These are phyloP conservation scores for Rauvolfia tetraphylla DNA, from an alignment of 257 asterid genomes.

Conservation along the genomic window DNA sequence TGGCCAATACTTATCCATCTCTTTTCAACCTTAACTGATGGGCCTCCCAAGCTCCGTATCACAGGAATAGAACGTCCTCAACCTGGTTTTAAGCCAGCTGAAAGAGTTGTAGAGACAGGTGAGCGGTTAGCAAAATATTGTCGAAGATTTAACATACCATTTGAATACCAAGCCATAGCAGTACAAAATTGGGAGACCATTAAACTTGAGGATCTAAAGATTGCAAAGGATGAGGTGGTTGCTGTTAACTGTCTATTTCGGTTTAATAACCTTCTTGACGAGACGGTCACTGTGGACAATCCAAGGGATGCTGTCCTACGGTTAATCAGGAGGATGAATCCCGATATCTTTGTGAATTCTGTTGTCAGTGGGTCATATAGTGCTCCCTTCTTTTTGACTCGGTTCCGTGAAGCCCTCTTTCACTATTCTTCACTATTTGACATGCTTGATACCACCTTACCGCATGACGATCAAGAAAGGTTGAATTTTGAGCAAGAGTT, in stretches of 20 bases:
- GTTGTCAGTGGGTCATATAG: slow-evolving; percentile 58
- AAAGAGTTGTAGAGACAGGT: slow-evolving; percentile 74
- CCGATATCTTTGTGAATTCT: slow-evolving; percentile 56
- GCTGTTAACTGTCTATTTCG: slow-evolving; percentile 75
- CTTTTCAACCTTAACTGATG: slow-evolving; percentile 53
- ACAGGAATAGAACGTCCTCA: slow-evolving; percentile 82
- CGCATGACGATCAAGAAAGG: slow-evolving; percentile 67
- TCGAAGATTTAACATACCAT: slow-evolving; percentile 69
- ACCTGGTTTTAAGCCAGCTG: slow-evolving; percentile 85
- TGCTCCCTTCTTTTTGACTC: slow-evolving; percentile 80
- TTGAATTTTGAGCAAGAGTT: slow-evolving; percentile 67
- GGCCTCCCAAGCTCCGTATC: slow-evolving; percentile 74
- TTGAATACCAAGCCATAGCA: slow-evolving; percentile 72
- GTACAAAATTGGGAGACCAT: slow-evolving; percentile 70
- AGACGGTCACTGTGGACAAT: slow-evolving; percentile 55
- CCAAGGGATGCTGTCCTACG: slow-evolving; percentile 73
- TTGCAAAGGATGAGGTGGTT: slow-evolving; percentile 55
- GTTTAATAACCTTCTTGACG: slow-evolving; percentile 62
- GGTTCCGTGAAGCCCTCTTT: slow-evolving; percentile 87
- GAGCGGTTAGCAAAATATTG: slow-evolving; percentile 67
- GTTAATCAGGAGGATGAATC: slow-evolving; percentile 62
- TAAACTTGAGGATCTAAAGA: slow-evolving; percentile 62
- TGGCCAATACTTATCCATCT: slow-evolving; percentile 81
- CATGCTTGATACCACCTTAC: slow-evolving; percentile 69
- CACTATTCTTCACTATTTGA: slow-evolving; percentile 77